A percentile compares a stretch with the other conserved stretches of the same genome.
These are phyloP conservation scores for Leucoagaricus sp. DNA, from an alignment of 1,284 basidiomycete species.

Conservation along the genomic window DNA sequence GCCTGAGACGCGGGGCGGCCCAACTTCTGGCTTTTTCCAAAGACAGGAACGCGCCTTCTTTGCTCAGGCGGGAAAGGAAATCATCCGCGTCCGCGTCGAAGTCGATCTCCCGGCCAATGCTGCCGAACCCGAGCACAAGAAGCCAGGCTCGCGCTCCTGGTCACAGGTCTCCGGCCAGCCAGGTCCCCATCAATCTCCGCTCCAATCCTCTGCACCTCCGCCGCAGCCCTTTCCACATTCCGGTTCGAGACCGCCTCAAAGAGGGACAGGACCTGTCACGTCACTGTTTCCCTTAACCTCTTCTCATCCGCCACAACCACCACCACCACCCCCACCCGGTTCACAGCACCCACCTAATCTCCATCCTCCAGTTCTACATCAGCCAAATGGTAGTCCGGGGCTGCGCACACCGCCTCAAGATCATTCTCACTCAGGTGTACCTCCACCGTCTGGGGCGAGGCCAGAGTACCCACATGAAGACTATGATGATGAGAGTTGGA, in stretches of 20 bases:
- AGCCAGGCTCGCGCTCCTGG: constrained; percentile 19
- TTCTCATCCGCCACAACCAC: constrained; percentile 32
- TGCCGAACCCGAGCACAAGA: constrained; percentile 24
- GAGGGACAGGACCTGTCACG: constrained; percentile 34
- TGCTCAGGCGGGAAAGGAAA: constrained; percentile 71
- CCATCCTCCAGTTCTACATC: constrained; percentile 38
- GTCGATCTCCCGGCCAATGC: constrained; percentile 45
- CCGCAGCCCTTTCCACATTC: constrained; percentile 32
- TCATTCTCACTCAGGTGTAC: constrained; percentile 26
- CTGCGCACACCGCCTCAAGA: constrained; percentile 51
- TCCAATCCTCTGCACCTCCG: constrained; percentile 24
- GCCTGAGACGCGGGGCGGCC: constrained; percentile 52
- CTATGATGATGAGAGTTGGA: constrained; percentile 65
- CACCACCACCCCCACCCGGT: constrained; percentile 41
- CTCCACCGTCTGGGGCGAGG: constrained; percentile 38
- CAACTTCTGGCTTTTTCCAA: constrained; percentile 70
- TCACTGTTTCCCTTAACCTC: constrained; percentile 32
- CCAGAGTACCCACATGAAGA: constrained; percentile 45
- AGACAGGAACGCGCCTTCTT: constrained; percentile 76
- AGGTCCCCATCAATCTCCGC: constrained; percentile 31
- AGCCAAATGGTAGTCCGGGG: constrained; percentile 30
- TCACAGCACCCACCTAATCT: constrained; percentile 43
- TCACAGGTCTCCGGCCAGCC: constrained; percentile 5
- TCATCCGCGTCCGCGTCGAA: constrained; percentile 69
- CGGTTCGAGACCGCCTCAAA: constrained; percentile 29